Evolutionary conservation across 208 protist species (phyloP), one percentile per base, ranked within the genome.

Genomic region (Leishmania aethiopica): DNA sequence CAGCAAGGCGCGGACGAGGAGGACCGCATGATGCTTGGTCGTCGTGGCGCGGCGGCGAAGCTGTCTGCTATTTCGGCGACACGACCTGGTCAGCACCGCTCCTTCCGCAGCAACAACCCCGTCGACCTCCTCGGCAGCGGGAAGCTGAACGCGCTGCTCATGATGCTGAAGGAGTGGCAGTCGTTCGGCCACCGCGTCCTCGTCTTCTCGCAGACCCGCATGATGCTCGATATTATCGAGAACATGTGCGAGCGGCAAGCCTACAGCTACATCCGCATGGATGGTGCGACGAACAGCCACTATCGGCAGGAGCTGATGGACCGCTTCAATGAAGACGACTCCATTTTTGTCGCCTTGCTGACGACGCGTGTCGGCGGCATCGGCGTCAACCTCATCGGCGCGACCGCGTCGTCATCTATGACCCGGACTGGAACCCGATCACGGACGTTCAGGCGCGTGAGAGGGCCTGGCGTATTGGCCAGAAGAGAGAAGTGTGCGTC

Each of bases 161-260:
- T 98, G 77, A 89, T 99, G 75, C 84, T 99, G 35, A 84, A 78
- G 2, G 83, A 99, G 81, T 99, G 98, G 99, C 75, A 98, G 11
- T 57, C 76, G 51, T 80, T 97, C 51, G 91, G 91, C 3, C 98
- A 99, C 78, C 96, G 98, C 53, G 98, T 95, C n/a, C 90, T 99
- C 5, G 42, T 99, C 42, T 99, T 99, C 85, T 98, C 95, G 5
- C 99, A 99, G 89, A 99, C 98, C 17, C 86, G 95, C 59, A 97
- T 99, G 88, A 99, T 99, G 98, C 94, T 99, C 28, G 98, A 99
- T 85, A 98, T 99, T 70, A 88, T 99, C 57, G 98, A 99, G 75
- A 84, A 89, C 45, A 91, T 98, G 71, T 92, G 98, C 64, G 93
- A 93, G 83, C 75, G 91, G 81, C 80, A 94, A 76, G 76, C 84